These are phyloP conservation scores for Talaromyces sp. DNA, from an alignment of 2,329 filamentous ascomycete species.

Conservation along the genomic window DNA sequence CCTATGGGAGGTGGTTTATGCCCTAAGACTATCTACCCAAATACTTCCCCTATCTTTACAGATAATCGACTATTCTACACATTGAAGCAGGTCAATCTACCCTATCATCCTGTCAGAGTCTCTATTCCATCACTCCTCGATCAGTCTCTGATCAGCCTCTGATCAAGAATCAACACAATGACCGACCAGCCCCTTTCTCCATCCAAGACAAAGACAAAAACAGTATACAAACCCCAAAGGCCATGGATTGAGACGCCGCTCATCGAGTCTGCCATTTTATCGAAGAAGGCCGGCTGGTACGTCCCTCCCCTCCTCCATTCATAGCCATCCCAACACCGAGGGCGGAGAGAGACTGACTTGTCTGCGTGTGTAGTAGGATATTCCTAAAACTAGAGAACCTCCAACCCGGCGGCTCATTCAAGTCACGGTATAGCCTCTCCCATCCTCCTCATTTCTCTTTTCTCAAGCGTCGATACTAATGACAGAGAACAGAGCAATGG, in stretches of 20 bases:
- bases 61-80: background rate
- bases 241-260: conserved; percentile 74
- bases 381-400: conserved; percentile 83
- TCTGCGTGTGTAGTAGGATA: conserved; percentile 56
- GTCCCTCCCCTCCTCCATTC: conserved; percentile 25
- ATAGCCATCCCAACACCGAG: background rate
- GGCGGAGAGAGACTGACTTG: background rate
- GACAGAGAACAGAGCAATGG: conserved; percentile 55
- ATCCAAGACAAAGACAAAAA: background rate
- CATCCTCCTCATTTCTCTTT: background rate
- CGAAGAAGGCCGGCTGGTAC: conserved; percentile 70
- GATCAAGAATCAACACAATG: background rate
- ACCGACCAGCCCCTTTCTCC: background rate
- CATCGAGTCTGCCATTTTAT: conserved; percentile 65
- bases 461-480: background rate
- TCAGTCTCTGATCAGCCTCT: no score
- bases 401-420: conserved; percentile 83
- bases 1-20: background rate
- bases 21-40: background rate
- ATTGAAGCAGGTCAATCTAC: background rate
- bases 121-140: no score
- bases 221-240: conserved; percentile 20
- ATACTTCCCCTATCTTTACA: background rate
- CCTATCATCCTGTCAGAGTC: no score
- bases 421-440: conserved; percentile 56